phyloP scores from a whole-genome alignment of 768 basidiomycete genomes.

The Coprinopsis cinerea region DNA sequence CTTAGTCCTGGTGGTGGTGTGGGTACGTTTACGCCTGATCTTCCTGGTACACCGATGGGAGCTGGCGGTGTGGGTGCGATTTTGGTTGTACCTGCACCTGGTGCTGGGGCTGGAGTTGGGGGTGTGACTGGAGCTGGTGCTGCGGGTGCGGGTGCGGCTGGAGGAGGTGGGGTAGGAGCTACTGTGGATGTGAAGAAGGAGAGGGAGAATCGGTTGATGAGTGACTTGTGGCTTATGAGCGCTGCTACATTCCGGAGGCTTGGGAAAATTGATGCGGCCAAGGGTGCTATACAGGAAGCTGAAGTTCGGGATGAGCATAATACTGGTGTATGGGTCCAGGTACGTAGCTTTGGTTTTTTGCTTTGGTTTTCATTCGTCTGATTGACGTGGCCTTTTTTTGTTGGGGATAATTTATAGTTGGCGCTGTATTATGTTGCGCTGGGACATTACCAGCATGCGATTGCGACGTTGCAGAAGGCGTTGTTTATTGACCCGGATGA shows the following conservation, averaged over 20 bases:
- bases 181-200: conserved; percentile 36
- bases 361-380: neutral
- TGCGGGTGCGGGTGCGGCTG: conserved; percentile 23
- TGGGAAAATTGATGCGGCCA: conserved; percentile 86
- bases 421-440: conserved; percentile 67
- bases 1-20: neutral
- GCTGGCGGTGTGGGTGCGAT: neutral
- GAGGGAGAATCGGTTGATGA: conserved; percentile 65
- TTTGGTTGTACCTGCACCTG: too few relatives aligned
- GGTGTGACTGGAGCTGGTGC: conserved; percentile 12
- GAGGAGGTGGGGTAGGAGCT: conserved; percentile 26
- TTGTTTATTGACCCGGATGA: conserved; percentile 82
- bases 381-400: too few relatives aligned
- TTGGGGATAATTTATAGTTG: conserved; percentile 38
- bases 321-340: conserved; percentile 92
- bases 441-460: conserved; percentile 53
- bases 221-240: conserved; percentile 88
- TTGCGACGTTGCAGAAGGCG: conserved; percentile 80
- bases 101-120: neutral
- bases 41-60: neutral
- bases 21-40: neutral
- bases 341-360: conserved; percentile 26
- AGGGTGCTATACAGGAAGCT: conserved; percentile 91
- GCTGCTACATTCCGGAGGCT: conserved; percentile 90
- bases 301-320: conserved; percentile 84